Conservation (phyloP, 805 yeast genomes). For the Candida maltosa region DNA sequence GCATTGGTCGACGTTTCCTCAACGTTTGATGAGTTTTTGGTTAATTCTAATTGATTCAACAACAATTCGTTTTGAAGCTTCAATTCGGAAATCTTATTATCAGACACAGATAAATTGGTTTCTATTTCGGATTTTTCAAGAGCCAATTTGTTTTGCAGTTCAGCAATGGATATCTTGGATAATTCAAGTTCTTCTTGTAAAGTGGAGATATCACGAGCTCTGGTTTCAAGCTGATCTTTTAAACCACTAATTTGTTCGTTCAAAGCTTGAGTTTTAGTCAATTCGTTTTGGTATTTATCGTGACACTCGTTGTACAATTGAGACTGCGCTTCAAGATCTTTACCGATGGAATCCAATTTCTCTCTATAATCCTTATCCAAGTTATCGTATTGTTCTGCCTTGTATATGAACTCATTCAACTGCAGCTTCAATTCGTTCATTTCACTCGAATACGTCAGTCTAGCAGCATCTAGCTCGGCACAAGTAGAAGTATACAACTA, state of each 20-base stretch:
- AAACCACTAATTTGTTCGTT: slow-evolving; percentile 25
- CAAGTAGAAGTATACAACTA: slow-evolving; percentile 19
- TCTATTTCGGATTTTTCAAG: slow-evolving; percentile 21
- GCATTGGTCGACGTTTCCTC: slow-evolving; percentile 11
- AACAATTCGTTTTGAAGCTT: slow-evolving; percentile 66
- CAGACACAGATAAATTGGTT: slow-evolving; percentile 39
- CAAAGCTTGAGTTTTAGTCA: slow-evolving; percentile 52
- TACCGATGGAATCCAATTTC: slow-evolving; percentile 22
- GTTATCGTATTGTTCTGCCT: slow-evolving; percentile 32
- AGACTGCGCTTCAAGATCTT: slow-evolving; percentile 40
- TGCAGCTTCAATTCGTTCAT: slow-evolving; percentile 22
- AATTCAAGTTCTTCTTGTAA: slow-evolving; percentile 11
- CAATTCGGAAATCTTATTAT: slow-evolving; percentile 50
- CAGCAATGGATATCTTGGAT: slow-evolving; percentile 11
- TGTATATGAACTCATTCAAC: slow-evolving; percentile 19
- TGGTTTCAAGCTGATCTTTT: slow-evolving; percentile 15
- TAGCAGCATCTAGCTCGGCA: slow-evolving; percentile 16
- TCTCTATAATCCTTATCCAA: slow-evolving; percentile 30
- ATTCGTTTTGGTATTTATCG: slow-evolving; percentile 52
- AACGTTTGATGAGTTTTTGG: slow-evolving; percentile 9
- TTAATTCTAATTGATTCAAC: slow-evolving; percentile 61
- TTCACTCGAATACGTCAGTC: slow-evolving; percentile 19
- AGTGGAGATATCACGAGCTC: slow-evolving; percentile 11
- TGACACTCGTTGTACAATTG: slow-evolving; percentile 48
- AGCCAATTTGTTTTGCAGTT: slow-evolving; percentile 16